Evolutionary conservation across 306 rosid species (phyloP).

Genomic region (Rubus idaeus): DNA sequence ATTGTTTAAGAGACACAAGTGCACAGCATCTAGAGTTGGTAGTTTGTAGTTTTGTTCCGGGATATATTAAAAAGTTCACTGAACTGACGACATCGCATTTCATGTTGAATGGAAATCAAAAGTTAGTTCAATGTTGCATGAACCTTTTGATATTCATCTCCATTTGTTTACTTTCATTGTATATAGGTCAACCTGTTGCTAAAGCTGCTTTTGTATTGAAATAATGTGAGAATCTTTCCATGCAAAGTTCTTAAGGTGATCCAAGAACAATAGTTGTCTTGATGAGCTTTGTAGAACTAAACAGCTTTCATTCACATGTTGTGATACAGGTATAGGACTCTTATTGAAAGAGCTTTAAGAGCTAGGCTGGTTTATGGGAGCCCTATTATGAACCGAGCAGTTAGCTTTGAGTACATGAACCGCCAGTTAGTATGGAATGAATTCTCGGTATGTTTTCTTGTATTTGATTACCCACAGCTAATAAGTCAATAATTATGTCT

Average conservation of each 20-base stretch:
- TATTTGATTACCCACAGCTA: constrained; percentile 1
- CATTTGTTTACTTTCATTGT: constrained; percentile 8
- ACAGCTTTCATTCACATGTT: constrained; percentile 17
- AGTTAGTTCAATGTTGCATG: neutral
- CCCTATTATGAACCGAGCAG: constrained; percentile 96
- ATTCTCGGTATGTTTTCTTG: constrained; percentile 68
- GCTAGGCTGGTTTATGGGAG: constrained; percentile 98
- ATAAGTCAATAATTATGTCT: neutral
- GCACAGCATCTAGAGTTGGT: neutral
- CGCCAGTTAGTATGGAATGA: constrained; percentile 99
- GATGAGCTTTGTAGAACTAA: constrained; percentile 18
- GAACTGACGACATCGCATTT: too few species aligned
- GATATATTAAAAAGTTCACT: neutral
- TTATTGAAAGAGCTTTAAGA: constrained; percentile 84
- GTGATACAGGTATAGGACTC: constrained; percentile 78
- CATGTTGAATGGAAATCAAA: neutral
- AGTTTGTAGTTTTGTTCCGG: neutral
- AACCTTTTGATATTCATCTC: constrained; percentile 6
- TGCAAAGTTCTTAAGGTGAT: constrained; percentile 20
- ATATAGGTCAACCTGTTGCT: constrained; percentile 16
- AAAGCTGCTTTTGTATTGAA: constrained; percentile 10
- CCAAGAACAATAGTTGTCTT: constrained; percentile 1
- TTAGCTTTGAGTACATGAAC: constrained; percentile 99
- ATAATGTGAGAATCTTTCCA: constrained; percentile 12
- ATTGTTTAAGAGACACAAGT: neutral